These are phyloP conservation scores for Wallemia ichthyophaga DNA, from an alignment of 1,284 basidiomycete species.

Conservation along the genomic window DNA sequence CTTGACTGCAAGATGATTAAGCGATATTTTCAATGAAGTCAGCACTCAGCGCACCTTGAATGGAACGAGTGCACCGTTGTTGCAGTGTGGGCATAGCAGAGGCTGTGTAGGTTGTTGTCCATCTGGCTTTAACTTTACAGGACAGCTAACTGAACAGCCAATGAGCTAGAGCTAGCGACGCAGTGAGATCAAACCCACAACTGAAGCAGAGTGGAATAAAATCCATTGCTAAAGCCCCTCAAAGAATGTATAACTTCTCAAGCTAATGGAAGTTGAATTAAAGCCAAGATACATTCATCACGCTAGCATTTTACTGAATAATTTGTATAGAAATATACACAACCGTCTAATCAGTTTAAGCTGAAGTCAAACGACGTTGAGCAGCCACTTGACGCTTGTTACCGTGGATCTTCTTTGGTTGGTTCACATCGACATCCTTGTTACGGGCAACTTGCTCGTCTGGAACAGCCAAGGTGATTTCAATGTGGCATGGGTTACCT, in stretches of 20 bases:
- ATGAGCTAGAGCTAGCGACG: too few species aligned
- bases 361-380: neutral
- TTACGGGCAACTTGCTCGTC: slow-evolving; percentile 62
- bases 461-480: slow-evolving; percentile 53
- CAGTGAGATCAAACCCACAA: neutral
- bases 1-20: neutral
- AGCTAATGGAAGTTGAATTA: neutral
- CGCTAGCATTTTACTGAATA: neutral
- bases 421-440: slow-evolving; percentile 34
- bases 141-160: neutral
- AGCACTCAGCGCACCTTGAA: neutral
- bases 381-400: neutral
- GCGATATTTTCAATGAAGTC: neutral
- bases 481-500: slow-evolving; percentile 79
- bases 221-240: too few species aligned
- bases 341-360: neutral
- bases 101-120: neutral
- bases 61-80: neutral
- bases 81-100: neutral
- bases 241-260: neutral
- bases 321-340: neutral
- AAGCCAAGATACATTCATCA: neutral
- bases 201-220: neutral
- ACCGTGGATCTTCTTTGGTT: neutral
- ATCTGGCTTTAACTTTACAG: neutral